Evolutionary conservation across 306 rosid genomes (phyloP).

Genomic region (Quercus berberidifolia): DNA sequence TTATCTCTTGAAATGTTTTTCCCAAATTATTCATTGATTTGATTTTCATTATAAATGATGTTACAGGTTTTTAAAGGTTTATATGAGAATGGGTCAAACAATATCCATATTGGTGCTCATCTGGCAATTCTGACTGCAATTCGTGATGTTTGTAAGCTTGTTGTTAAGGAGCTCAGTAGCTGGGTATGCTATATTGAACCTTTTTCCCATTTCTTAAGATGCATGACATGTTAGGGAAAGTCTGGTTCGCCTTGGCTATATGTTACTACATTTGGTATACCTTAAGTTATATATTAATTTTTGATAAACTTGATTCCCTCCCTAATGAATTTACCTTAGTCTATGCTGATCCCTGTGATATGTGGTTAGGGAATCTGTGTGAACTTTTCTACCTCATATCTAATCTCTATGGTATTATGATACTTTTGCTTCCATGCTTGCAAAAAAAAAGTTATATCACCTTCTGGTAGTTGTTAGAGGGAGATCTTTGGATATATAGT

Average conservation of each 20-base stretch:
- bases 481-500: background rate
- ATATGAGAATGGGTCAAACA: constrained; percentile 76
- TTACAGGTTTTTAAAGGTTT: constrained; percentile 81
- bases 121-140: constrained; percentile 84
- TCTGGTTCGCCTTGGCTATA: background rate
- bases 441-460: background rate
- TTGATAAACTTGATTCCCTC: background rate
- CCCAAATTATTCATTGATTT: background rate
- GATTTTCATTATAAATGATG: constrained; percentile 2
- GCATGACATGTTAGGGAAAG: background rate
- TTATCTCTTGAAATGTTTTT: background rate
- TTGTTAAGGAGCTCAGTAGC: constrained; percentile 89
- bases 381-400: background rate
- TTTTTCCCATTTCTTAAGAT: background rate
- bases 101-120: constrained; percentile 67
- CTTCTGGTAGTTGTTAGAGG: background rate
- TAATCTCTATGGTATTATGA: constrained; percentile 6
- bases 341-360: background rate
- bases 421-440: constrained; percentile 3
- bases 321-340: background rate
- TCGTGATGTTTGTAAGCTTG: constrained; percentile 99
- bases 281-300: background rate
- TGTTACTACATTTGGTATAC: background rate
- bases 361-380: background rate
- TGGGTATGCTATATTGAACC: constrained; percentile 63